These are phyloP conservation scores for Plasmodium knowlesi DNA, from an alignment of 169 alveolate genomes.

Conservation along the genomic window DNA sequence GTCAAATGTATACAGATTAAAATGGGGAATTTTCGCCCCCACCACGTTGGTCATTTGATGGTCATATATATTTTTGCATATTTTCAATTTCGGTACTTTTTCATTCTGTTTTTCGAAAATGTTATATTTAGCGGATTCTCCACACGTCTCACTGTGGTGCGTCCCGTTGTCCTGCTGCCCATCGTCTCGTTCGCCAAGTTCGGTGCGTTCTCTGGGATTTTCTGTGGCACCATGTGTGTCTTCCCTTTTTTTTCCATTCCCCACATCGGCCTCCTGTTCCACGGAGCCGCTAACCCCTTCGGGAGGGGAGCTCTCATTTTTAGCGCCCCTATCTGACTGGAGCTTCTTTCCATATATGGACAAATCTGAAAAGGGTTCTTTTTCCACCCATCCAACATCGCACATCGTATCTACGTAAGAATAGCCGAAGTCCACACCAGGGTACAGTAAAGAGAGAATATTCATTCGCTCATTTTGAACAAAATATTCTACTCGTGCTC, in stretches of 20 bases:
- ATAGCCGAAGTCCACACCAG: conserved; percentile 64
- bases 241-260: not conserved
- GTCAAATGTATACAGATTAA: conserved; percentile 51
- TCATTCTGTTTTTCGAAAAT: conserved; percentile 43
- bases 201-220: not conserved
- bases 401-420: conserved; percentile 50
- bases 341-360: not conserved
- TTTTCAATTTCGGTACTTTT: conserved; percentile 39
- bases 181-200: not conserved
- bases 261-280: not conserved
- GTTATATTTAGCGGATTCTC: not conserved
- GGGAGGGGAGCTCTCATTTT: no score
- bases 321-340: not conserved
- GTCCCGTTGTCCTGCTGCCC: not conserved
- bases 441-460: conserved; percentile 42
- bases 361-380: not conserved
- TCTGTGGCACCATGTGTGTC: not conserved
- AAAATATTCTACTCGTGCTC: conserved; percentile 13
- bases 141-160: not conserved
- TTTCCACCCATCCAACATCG: not conserved
- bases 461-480: not conserved
- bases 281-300: not conserved
- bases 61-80: conserved; percentile 62
- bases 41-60: conserved; percentile 19
- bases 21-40: conserved; percentile 74